Evolutionary conservation across 1,284 basidiomycete species (phyloP).

Genomic region (Cryptococcus depauperatus): DNA sequence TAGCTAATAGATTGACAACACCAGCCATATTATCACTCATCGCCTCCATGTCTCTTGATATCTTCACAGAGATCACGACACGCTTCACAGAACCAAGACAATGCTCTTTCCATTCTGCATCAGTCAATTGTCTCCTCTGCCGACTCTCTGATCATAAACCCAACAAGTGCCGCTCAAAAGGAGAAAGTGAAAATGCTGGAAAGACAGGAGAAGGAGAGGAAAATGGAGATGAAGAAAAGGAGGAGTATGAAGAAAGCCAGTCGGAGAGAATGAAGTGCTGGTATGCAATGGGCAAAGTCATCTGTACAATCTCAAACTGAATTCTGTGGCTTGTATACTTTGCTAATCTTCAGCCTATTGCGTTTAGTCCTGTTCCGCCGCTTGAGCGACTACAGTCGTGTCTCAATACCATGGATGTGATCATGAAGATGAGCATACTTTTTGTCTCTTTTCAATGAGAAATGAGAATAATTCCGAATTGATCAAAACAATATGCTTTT

Average conservation of each 20-base stretch:
- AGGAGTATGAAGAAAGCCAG: not conserved
- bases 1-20: not conserved
- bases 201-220: slow-evolving; percentile 24
- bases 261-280: slow-evolving; percentile 11
- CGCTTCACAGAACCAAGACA: slow-evolving; percentile 29
- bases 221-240: slow-evolving; percentile 27
- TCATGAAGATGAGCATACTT: too few relatives aligned
- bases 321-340: too few relatives aligned
- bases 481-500: too few relatives aligned
- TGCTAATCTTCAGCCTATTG: too few relatives aligned
- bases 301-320: too few relatives aligned
- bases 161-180: slow-evolving; percentile 33
- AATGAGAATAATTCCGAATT: too few relatives aligned
- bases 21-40: slow-evolving; percentile 36
- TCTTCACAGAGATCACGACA: slow-evolving; percentile 32
- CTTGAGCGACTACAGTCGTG: too few relatives aligned
- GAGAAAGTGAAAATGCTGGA: slow-evolving; percentile 24
- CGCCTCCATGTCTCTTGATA: slow-evolving; percentile 33
- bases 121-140: slow-evolving; percentile 24
- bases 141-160: slow-evolving; percentile 24
- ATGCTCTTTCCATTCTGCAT: slow-evolving; percentile 28
- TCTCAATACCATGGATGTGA: too few relatives aligned
- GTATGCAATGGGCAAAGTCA: too few relatives aligned
- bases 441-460: too few relatives aligned
- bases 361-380: too few relatives aligned